These are phyloP conservation scores for Teratosphaeriaceae sp. DNA, from an alignment of 2,329 filamentous ascomycete genomes.

Conservation along the genomic window DNA sequence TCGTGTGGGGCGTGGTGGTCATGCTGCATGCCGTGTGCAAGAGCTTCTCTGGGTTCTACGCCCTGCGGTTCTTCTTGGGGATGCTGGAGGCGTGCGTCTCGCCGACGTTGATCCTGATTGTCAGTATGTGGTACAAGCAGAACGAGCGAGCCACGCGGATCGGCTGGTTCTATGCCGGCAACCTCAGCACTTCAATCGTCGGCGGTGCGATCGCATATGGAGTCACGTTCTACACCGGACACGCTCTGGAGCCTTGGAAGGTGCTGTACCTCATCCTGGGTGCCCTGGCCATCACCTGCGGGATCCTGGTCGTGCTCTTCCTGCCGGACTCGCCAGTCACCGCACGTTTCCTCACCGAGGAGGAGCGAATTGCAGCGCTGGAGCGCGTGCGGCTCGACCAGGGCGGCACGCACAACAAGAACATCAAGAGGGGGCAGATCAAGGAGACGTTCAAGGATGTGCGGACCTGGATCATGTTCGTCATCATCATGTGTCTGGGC, in stretches of 20 bases:
- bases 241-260: constrained; percentile 17
- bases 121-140: constrained; percentile 24
- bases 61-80: constrained; percentile 49
- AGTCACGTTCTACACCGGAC: constrained; percentile 8
- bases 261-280: constrained; percentile 29
- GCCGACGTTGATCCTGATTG: constrained; percentile 50
- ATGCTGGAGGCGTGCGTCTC: constrained; percentile 49
- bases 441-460: constrained; percentile 20
- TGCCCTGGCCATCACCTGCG: constrained; percentile 24
- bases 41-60: constrained; percentile 32
- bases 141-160: constrained; percentile 13
- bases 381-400: constrained; percentile 30
- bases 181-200: constrained; percentile 7
- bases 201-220: constrained; percentile 9
- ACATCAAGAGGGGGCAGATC: constrained; percentile 22
- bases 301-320: constrained; percentile 23
- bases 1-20: constrained; percentile 26
- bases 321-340: constrained; percentile 32
- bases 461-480: constrained; percentile 18
- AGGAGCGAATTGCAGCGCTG: constrained; percentile 31
- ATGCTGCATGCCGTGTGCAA: constrained; percentile 32
- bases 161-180: constrained; percentile 11
- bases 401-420: constrained; percentile 29
- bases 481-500: constrained; percentile 22
- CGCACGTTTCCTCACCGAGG: constrained; percentile 28